These are phyloP conservation scores for Tetrapisispora namnaoensis DNA, from an alignment of 805 yeast species.

Conservation along the genomic window DNA sequence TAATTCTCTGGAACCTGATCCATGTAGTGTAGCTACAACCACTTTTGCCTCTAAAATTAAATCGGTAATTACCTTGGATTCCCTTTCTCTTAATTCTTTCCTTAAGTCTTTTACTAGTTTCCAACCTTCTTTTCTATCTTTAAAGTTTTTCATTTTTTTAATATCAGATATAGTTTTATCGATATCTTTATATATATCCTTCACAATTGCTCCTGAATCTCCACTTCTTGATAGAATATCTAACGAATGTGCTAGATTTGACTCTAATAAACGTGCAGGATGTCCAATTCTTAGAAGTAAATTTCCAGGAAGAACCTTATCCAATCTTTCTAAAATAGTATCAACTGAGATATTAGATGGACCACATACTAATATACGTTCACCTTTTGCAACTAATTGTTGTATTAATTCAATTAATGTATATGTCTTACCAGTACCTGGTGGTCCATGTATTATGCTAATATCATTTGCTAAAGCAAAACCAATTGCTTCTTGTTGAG, in stretches of 20 bases:
- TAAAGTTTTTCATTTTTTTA: slow-evolving; percentile 52
- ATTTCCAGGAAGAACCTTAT: slow-evolving; percentile 34
- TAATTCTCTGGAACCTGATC: slow-evolving; percentile 67
- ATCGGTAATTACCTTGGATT: slow-evolving; percentile 50
- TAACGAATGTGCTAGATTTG: slow-evolving; percentile 59
- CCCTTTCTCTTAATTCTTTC: slow-evolving; percentile 60
- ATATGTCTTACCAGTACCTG: slow-evolving; percentile 76
- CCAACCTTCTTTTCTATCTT: slow-evolving; percentile 60
- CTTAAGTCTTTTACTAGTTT: slow-evolving; percentile 56
- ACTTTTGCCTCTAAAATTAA: slow-evolving; percentile 54
- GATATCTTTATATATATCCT: slow-evolving; percentile 65
- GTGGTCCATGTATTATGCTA: slow-evolving; percentile 63
- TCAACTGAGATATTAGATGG: slow-evolving; percentile 92
- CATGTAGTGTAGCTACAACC: slow-evolving; percentile 78
- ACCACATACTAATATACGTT: slow-evolving; percentile 76
- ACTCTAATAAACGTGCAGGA: slow-evolving; percentile 71
- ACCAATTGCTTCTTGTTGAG: slow-evolving; percentile 65
- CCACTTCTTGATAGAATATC: slow-evolving; percentile 57
- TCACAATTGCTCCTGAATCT: slow-evolving; percentile 49
- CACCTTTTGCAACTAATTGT: slow-evolving; percentile 48
- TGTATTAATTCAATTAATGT: slow-evolving; percentile 74
- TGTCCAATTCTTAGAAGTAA: slow-evolving; percentile 80
- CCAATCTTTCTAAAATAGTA: slow-evolving; percentile 72
- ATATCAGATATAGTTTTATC: slow-evolving; percentile 45
- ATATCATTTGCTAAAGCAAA: slow-evolving; percentile 55